These are phyloP conservation scores for Coffea canephora DNA, from an alignment of 257 asterid genomes.

Conservation along the genomic window DNA sequence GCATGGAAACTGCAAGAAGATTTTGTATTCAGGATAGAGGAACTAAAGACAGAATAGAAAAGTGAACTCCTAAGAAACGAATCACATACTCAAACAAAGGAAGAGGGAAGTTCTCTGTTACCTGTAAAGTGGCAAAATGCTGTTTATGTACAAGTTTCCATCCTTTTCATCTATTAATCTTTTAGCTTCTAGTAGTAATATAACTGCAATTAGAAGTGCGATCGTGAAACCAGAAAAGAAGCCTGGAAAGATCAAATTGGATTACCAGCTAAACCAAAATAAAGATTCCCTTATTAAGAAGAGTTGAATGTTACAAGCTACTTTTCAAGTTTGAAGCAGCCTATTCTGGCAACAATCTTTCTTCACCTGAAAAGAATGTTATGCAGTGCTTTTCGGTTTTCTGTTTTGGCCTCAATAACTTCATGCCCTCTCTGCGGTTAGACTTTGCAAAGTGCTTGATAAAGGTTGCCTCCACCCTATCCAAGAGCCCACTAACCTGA, in stretches of 20 bases:
- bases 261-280: not conserved
- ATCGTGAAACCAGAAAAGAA: conserved; percentile 75
- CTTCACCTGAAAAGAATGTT: conserved; percentile 67
- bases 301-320: not conserved
- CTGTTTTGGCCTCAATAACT: conserved; percentile 65
- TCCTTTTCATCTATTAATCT: conserved; percentile 39
- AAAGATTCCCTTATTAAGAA: not conserved
- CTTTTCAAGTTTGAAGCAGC: not conserved
- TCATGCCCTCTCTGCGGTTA: conserved; percentile 74
- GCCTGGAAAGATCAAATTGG: conserved; percentile 44
- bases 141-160: conserved; percentile 47
- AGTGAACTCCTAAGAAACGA: not conserved
- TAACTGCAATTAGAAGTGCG: conserved; percentile 58
- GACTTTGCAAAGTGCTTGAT: conserved; percentile 55
- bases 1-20: conserved; percentile 60
- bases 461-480: conserved; percentile 59
- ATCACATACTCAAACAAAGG: conserved; percentile 1
- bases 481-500: conserved; percentile 65
- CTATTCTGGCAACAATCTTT: not conserved
- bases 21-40: conserved; percentile 19
- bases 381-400: conserved; percentile 57
- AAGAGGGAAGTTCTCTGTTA: conserved; percentile 18
- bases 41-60: not conserved
- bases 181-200: conserved; percentile 57
- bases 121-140: conserved; percentile 78